Base-by-base conservation (phyloP, 1,284 basidiomycete genomes). In the Irpex rosettiformis region DNA sequence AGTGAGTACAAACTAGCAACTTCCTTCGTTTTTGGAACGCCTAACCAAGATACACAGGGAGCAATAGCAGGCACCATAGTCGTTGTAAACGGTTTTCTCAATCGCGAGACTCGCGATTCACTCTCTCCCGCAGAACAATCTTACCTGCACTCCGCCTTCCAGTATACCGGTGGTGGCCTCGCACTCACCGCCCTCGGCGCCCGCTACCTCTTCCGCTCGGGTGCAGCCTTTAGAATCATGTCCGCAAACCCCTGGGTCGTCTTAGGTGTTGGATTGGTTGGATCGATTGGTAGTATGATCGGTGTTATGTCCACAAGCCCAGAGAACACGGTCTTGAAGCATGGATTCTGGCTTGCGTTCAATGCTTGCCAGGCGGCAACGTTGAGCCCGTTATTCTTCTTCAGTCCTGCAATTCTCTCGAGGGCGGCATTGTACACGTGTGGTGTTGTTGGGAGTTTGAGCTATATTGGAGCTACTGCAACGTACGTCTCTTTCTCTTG, bases 381-480 rank as follows among this genome's bases (percentile, higher is more conserved):
- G 2, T 79, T 91, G 59, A 91, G 84, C 61, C 92, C 92, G 24
- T 72, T 96, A 22, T 92, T 93, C 76, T 95, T 96, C 81, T 73
- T 94, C 56, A 88, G 81, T 67, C 94, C 94, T 1, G 92, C 91
- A 11, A 81, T 96, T 60, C 81, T 96, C 49, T 88, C 89, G n/a
- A 85, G 94, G 43, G 94, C 94, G 7, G 94, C 91, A 10, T 77
- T 96, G 4, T 96, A 96, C 74, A 96, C 94, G 0, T 83, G 86
- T 48, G 94, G 93, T 49, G 83, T 94, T 2, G 86, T 95, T 18
- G 94, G 93, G 4, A 83, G 87, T 5, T 80, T 96, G 28, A 89
- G 88, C 37, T 96, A 94, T 69, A 83, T 96, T 27, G 94, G 94
- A 29, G 93, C 93, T 7, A 96, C 94, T 18, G 94, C 94, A 28